phyloP scores from a whole-genome alignment of 1,139 yeast species.

The Kluyveromyces marxianus region DNA sequence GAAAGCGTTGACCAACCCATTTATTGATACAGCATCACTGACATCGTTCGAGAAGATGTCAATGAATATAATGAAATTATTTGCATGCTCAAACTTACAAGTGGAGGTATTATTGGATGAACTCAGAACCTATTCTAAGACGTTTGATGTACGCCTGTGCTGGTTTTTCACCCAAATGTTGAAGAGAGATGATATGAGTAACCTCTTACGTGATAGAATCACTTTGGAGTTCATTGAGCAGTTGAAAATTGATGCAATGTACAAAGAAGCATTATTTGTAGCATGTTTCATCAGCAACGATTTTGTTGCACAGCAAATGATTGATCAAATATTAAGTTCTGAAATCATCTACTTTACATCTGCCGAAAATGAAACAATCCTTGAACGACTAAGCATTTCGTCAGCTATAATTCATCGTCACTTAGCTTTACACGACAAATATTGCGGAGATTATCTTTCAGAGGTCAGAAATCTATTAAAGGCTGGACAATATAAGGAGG shows the following conservation, averaged over 20 bases:
- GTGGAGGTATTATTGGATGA: conserved; percentile 2
- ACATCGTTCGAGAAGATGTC: conserved; percentile 21
- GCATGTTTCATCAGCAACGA: conserved; percentile 47
- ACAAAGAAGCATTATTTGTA: conserved; percentile 58
- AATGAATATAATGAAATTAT: conserved; percentile 37
- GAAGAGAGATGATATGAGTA: conserved; percentile 30
- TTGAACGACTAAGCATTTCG: conserved; percentile 42
- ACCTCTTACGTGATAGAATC: conserved; percentile 32
- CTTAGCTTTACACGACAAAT: conserved; percentile 37
- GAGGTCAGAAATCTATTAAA: conserved; percentile 56
- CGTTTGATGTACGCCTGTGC: conserved; percentile 36
- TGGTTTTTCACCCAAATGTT: conserved; percentile 54
- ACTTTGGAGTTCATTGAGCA: conserved; percentile 47
- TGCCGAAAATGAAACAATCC: conserved; percentile 26
- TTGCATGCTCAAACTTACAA: conserved; percentile 24
- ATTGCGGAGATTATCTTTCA: conserved; percentile 40
- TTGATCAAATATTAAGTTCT: conserved; percentile 40
- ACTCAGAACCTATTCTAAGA: not conserved
- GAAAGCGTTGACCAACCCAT: conserved; percentile 21
- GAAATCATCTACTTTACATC: conserved; percentile 39
- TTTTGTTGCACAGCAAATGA: conserved; percentile 33
- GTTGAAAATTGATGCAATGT: conserved; percentile 40
- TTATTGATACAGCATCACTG: conserved; percentile 8
- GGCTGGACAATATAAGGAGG: conserved; percentile 57
- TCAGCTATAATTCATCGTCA: conserved; percentile 42